Base-by-base conservation (phyloP, 2,329 filamentous ascomycete genomes). In the Colletotrichum sidae region DNA sequence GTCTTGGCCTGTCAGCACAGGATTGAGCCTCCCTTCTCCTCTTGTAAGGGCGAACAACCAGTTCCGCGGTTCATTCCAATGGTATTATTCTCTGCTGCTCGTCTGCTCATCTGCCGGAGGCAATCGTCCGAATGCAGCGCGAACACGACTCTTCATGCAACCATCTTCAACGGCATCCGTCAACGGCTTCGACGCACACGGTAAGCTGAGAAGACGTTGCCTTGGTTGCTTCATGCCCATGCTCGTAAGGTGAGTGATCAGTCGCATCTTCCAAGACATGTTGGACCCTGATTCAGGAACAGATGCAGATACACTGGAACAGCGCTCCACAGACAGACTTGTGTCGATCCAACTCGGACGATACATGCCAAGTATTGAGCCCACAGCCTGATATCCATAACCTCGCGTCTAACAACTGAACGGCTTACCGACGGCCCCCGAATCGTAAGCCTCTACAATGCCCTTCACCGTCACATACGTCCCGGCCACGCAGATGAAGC, bases 401-500 rank as follows among this genome's bases (percentile, higher is more conserved):
- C 25, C 25, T 25, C 25, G 25, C 6, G 17, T n/a, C 58, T 56
- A 66, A 15, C 63, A 66, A 39, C 63, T 64, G 38, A 66, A 58
- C 11, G 47, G 53, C 44, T 58, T 41, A 1, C 63, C 59, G 4
- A 66, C 63, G 6, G 41, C 59, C 9, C 59, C 59, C 11, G 63
- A 64, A 37, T 47, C 47, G n/a, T 72, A 72, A 8, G 69, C 71
- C 15, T 72, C 66, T 1, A 52, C 37, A 45, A 74, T 72, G 7
- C 68, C 71, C 58, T 78, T 76, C 46, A 85, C 77, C 0, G 79
- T 84, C 10, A 82, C 83, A 69, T 86, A 86, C 47, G 82, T 75
- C 2, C 83, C 83, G 8, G 78, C 80, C 6, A 82, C 74, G 55
- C 79, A 83, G 13, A 85, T 83, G 56, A 84, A 84, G 1, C 74